Conservation (phyloP, 2,329 filamentous ascomycete species). For the Epicoccum nigrum region DNA sequence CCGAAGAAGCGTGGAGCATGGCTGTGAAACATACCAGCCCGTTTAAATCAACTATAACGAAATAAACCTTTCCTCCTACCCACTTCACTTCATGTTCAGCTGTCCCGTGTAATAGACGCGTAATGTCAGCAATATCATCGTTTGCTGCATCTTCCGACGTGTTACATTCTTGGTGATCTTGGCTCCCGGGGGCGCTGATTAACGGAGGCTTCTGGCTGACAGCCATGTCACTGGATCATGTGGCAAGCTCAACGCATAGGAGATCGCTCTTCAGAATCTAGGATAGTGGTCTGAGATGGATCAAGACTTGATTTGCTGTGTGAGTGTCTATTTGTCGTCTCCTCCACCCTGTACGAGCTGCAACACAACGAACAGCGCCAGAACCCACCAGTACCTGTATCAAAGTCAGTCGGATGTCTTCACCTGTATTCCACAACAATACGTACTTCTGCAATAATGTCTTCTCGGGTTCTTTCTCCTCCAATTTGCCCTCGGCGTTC, state of each 20-base stretch:
- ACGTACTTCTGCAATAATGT: constrained; percentile 59
- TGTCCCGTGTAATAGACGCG: too few relatives aligned
- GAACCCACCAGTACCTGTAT: constrained; percentile 58
- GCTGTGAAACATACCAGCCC: not conserved
- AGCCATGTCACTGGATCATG: not conserved
- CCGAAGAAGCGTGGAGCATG: constrained; percentile 1
- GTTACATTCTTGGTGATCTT: too few relatives aligned
- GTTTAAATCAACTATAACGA: not conserved
- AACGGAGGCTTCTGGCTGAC: not conserved
- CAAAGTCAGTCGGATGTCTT: constrained; percentile 18
- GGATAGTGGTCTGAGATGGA: not conserved
- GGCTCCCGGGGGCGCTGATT: too few relatives aligned
- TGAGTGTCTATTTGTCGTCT: constrained; percentile 18
- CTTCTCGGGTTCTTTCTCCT: constrained; percentile 54
- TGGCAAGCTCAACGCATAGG: not conserved
- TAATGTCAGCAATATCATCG: too few relatives aligned
- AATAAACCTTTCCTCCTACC: not conserved
- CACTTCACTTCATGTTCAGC: too few relatives aligned
- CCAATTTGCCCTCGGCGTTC: constrained; percentile 62
- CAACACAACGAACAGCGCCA: constrained; percentile 55
- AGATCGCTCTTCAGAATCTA: not conserved
- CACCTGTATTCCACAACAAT: not conserved
- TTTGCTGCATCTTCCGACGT: too few relatives aligned
- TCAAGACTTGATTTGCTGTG: too few relatives aligned
- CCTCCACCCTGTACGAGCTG: constrained; percentile 54